A percentile compares a stretch with the other conserved stretches of the same genome.
phyloP scores from a whole-genome alignment of 2,329 filamentous ascomycete species.

The Penicillium sp. region DNA sequence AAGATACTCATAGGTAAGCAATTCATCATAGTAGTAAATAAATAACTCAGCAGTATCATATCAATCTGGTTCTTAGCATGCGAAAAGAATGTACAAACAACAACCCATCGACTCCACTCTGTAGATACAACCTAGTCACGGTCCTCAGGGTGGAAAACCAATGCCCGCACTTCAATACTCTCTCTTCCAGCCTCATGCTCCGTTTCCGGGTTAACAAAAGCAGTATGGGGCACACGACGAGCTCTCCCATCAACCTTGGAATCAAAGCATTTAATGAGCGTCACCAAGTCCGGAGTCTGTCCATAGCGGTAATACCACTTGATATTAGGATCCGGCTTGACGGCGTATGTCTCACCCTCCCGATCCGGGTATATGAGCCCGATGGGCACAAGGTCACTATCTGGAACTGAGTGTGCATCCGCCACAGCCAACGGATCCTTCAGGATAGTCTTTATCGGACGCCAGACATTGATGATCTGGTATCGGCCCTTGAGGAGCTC shows the following conservation, averaged over 20 bases:
- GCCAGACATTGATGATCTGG: constrained; percentile 55
- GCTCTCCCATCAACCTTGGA: constrained; percentile 55
- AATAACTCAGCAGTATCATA: neutral
- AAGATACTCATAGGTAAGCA: neutral
- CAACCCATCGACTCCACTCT: neutral
- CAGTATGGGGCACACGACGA: constrained; percentile 55
- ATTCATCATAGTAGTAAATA: neutral
- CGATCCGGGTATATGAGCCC: constrained; percentile 53
- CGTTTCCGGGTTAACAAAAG: constrained; percentile 53
- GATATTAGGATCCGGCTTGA: constrained; percentile 45
- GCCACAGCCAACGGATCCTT: constrained; percentile 57
- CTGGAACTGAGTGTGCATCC: constrained; percentile 50
- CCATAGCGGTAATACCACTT: constrained; percentile 55
- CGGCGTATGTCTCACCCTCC: constrained; percentile 50
- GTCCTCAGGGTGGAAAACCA: constrained; percentile 53
- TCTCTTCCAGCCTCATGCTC: constrained; percentile 41
- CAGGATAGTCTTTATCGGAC: constrained; percentile 50
- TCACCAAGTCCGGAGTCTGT: constrained; percentile 54
- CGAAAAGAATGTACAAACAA: neutral
- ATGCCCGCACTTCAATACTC: constrained; percentile 57
- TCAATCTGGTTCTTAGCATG: neutral
- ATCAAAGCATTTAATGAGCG: constrained; percentile 63
- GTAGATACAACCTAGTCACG: constrained; percentile 15
- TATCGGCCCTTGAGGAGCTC: constrained; percentile 45
- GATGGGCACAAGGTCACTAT: constrained; percentile 51